A percentile compares a stretch with the other conserved stretches of the same genome.
These are phyloP conservation scores for Powellomyces hirtus DNA, from an alignment of 192 early-diverging fungal genomes.

Conservation along the genomic window DNA sequence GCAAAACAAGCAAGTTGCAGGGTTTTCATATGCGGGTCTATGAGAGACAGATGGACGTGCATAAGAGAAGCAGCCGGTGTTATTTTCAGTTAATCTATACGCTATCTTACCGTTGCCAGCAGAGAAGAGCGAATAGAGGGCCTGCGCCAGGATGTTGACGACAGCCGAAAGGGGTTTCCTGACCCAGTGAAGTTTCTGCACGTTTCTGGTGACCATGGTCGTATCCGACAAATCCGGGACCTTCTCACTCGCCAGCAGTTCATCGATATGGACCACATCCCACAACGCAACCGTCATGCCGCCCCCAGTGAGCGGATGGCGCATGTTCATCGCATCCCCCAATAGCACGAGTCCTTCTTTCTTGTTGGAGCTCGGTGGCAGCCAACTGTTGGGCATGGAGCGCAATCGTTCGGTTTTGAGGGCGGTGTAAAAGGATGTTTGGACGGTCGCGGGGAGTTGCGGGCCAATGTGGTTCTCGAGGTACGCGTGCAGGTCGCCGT, in stretches of 20 bases:
- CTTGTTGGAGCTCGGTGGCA: constrained; percentile 81
- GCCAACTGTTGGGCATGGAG: constrained; percentile 85
- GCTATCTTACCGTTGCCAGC: constrained; percentile 63
- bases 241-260: constrained; percentile 49
- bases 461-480: constrained; percentile 63
- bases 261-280: constrained; percentile 77
- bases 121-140: constrained; percentile 88
- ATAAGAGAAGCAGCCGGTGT: too few relatives aligned
- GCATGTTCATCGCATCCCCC: constrained; percentile 96
- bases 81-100: too few relatives aligned
- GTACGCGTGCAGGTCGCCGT: constrained; percentile 63
- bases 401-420: constrained; percentile 72
- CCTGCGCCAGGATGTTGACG: constrained; percentile 90
- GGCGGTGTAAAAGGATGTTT: constrained; percentile 58
- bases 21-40: constrained; percentile 67
- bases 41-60: neutral
- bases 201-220: constrained; percentile 17
- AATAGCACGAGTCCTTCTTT: constrained; percentile 74
- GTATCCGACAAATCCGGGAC: constrained; percentile 21
- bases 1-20: constrained; percentile 85
- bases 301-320: constrained; percentile 92
- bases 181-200: constrained; percentile 75
- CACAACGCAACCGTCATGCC: constrained; percentile 97
- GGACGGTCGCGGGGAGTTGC: constrained; percentile 65
- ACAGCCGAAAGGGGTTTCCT: constrained; percentile 67